Percentiles rank a stretch among this genome's conserved stretches.
phyloP scores from a whole-genome alignment of 345 rosid genomes.

The Trapa bicornis region DNA sequence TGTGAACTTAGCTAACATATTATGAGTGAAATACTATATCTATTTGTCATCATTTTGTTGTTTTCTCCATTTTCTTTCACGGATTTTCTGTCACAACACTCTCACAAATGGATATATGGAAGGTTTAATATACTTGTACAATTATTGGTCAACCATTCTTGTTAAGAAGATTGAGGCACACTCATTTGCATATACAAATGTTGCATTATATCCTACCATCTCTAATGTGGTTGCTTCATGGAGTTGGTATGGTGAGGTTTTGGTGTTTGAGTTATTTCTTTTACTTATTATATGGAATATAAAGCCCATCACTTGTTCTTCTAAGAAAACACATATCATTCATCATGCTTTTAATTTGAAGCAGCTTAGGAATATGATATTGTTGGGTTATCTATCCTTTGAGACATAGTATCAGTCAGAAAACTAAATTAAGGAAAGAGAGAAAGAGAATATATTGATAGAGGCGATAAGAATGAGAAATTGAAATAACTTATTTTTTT shows the following conservation, averaged over 20 bases:
- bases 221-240: conserved; percentile 56
- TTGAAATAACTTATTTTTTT: too few species aligned
- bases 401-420: too few species aligned
- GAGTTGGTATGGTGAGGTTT: conserved; percentile 67
- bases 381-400: too few species aligned
- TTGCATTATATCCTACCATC: conserved; percentile 51
- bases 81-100: conserved; percentile 7
- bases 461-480: too few species aligned
- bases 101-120: conserved; percentile 70
- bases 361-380: neutral
- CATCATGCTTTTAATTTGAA: neutral
- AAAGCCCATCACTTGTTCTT: neutral
- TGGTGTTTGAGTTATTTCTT: conserved; percentile 22
- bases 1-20: too few species aligned
- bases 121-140: conserved; percentile 48
- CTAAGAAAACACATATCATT: neutral
- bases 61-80: too few species aligned
- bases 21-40: too few species aligned
- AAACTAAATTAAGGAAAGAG: too few species aligned
- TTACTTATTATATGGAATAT: neutral
- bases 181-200: conserved; percentile 53
- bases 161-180: conserved; percentile 50
- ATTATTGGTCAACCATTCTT: conserved; percentile 34
- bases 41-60: too few species aligned
- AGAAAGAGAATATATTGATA: too few species aligned